Base-by-base conservation (phyloP, 2,329 filamentous ascomycete genomes). In the Fusarium sarcochroum region DNA sequence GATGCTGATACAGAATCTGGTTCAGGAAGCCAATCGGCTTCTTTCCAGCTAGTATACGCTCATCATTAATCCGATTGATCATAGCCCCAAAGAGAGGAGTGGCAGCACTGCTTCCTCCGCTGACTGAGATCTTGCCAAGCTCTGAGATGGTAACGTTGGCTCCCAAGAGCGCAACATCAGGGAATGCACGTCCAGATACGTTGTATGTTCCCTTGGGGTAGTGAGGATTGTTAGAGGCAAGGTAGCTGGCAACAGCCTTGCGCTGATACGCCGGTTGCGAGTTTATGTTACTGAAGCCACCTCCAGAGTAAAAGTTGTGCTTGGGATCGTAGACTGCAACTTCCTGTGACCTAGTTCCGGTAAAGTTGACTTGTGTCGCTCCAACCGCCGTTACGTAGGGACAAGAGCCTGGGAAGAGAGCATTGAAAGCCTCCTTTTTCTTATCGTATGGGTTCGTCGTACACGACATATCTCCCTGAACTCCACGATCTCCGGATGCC, bases 131-230 rank as follows among this genome's bases (percentile, higher is more conserved):
- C 6, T 53, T 42, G 0, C 47, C 47, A 18, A 30, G 15, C 10
- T 30, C 8, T 0, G 52, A 2, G 1, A 57, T 0, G 1, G 54
- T 57, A 0, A 57, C 47, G n/a, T 54, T 57, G 2, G 54, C 54
- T 7, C 54, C 54, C 11, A 57, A 6, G 2, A 57, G 27, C 1
- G 54, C 54, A 0, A 57, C 47, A 18, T 57, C 54, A 1, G 54
- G 54, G 25, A 53, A 4, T 0, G 54, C 54, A 14, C 54, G 54
- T 23, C 54, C 54, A 0, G 54, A 57, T 3, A 18, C 9, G 15
- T 57, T 57, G 15, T 35, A 57, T 7, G 54, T 57, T 35, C 54
- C 54, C 30, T 57, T 57, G 11, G 54, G 54, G 7, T 57, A 54
- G 14, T 35, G 37, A 14, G 37, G 54, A 10, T 35, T 27, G n/a